A percentile compares a stretch with the other conserved stretches of the same genome.
phyloP scores from a whole-genome alignment of 306 rosid genomes.

The Cyclanthera cordifolia region DNA sequence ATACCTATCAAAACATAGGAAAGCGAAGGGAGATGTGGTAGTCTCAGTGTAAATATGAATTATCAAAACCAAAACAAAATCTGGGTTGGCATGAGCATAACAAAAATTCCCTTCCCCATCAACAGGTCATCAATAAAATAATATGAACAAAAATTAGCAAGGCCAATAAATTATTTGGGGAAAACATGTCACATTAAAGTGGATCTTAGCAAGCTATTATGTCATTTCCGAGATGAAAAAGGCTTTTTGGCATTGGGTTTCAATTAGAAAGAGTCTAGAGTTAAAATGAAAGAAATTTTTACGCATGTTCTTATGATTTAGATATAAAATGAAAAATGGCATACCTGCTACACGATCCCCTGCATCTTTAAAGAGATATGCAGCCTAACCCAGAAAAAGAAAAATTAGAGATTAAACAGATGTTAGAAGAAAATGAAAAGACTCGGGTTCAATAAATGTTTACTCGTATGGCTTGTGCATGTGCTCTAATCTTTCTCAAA shows the following conservation, averaged over 20 bases:
- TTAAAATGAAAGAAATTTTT: not conserved
- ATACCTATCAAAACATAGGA: too few relatives aligned
- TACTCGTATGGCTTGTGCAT: slow-evolving; percentile 83
- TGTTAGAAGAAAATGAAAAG: slow-evolving; percentile 5
- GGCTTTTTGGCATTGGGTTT: not conserved
- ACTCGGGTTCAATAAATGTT: slow-evolving; percentile 12
- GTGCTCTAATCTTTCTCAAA: slow-evolving; percentile 64
- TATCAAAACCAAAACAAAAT: not conserved
- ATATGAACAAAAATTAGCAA: not conserved
- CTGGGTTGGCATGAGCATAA: not conserved
- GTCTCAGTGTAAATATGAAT: not conserved
- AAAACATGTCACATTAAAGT: not conserved
- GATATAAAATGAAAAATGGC: slow-evolving; percentile 4
- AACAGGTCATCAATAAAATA: not conserved
- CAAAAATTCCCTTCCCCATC: not conserved
- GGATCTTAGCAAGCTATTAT: not conserved
- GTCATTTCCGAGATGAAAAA: not conserved
- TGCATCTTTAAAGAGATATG: slow-evolving; percentile 54
- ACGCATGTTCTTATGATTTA: not conserved
- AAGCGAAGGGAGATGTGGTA: not conserved
- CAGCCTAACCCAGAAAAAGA: slow-evolving; percentile 48
- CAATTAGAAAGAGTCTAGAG: not conserved
- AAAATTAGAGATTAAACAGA: not conserved
- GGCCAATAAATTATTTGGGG: not conserved
- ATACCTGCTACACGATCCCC: slow-evolving; percentile 38